Conservation (phyloP, 139 green algal genomes). For the Diplosphaera chodatii region DNA sequence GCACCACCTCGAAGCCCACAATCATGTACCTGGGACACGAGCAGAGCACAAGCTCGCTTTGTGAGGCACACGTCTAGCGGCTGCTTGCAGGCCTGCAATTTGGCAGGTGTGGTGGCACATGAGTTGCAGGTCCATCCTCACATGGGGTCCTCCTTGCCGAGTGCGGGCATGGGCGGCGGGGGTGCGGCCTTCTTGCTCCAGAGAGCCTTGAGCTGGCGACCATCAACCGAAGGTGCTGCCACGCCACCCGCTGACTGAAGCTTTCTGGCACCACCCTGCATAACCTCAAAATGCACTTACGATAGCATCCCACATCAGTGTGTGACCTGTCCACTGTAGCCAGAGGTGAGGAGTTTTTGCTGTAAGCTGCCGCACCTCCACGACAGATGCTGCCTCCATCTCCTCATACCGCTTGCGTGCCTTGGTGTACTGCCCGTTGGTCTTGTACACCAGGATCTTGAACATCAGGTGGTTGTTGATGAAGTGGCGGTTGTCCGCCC, state of each 20-base stretch:
- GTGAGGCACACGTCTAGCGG: too few species aligned
- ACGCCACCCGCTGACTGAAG: not conserved
- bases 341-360: too few species aligned
- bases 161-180: constrained; percentile 3
- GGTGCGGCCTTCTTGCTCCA: not conserved
- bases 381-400: constrained; percentile 41
- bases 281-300: too few species aligned
- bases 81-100: too few species aligned
- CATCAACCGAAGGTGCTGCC: not conserved
- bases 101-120: too few species aligned
- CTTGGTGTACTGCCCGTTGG: constrained; percentile 65
- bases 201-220: not conserved
- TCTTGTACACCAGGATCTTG: constrained; percentile 86
- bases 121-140: too few species aligned
- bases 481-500: constrained; percentile 62
- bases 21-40: constrained; percentile 57
- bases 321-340: too few species aligned
- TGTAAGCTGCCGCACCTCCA: constrained; percentile 35
- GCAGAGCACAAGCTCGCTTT: not conserved
- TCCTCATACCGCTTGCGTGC: constrained; percentile 14
- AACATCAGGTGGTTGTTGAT: constrained; percentile 96
- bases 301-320: too few species aligned
- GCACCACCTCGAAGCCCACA: constrained; percentile 87
- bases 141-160: not conserved
- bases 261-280: constrained; percentile 14